Evolutionary conservation across 2,329 filamentous ascomycete species (phyloP).

Genomic region (Penicillium sp.): DNA sequence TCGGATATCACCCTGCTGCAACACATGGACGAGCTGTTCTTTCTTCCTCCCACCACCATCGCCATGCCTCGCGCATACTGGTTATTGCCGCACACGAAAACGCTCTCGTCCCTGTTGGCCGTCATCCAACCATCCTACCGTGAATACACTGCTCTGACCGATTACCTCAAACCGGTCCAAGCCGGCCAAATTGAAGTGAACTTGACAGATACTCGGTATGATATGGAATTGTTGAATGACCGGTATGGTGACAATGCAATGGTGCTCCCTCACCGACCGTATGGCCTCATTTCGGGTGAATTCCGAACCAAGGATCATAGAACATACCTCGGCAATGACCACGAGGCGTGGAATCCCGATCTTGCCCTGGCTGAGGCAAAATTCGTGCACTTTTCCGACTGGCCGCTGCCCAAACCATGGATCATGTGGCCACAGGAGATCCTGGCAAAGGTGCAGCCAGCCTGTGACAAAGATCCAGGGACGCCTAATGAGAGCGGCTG

Average conservation of each 20-base stretch:
- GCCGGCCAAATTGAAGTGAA: slow-evolving; percentile 28
- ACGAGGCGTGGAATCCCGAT: slow-evolving; percentile 60
- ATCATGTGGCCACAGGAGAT: slow-evolving; percentile 42
- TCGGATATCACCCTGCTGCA: slow-evolving; percentile 64
- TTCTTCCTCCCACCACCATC: slow-evolving; percentile 58
- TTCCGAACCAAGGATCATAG: slow-evolving; percentile 57
- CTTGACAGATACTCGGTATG: slow-evolving; percentile 42
- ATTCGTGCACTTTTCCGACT: slow-evolving; percentile 69
- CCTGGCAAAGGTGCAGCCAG: slow-evolving; percentile 33
- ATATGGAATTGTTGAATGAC: slow-evolving; percentile 67
- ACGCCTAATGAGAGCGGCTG: slow-evolving; percentile 38
- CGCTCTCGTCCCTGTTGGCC: slow-evolving; percentile 61
- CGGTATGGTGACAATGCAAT: slow-evolving; percentile 59
- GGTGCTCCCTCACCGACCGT: slow-evolving; percentile 63
- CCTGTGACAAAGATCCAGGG: slow-evolving; percentile 35
- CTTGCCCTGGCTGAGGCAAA: slow-evolving; percentile 59
- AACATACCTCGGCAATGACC: slow-evolving; percentile 50
- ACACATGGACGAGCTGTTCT: slow-evolving; percentile 68
- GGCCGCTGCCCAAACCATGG: slow-evolving; percentile 68
- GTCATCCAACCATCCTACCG: slow-evolving; percentile 57
- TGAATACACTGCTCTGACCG: slow-evolving; percentile 44
- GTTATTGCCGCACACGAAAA: slow-evolving; percentile 54
- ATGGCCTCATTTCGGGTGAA: slow-evolving; percentile 61
- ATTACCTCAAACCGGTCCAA: slow-evolving; percentile 24
- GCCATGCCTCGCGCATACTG: slow-evolving; percentile 73